phyloP scores from a whole-genome alignment of 2,329 filamentous ascomycete genomes.

The Furcasterigmium furcatum region DNA sequence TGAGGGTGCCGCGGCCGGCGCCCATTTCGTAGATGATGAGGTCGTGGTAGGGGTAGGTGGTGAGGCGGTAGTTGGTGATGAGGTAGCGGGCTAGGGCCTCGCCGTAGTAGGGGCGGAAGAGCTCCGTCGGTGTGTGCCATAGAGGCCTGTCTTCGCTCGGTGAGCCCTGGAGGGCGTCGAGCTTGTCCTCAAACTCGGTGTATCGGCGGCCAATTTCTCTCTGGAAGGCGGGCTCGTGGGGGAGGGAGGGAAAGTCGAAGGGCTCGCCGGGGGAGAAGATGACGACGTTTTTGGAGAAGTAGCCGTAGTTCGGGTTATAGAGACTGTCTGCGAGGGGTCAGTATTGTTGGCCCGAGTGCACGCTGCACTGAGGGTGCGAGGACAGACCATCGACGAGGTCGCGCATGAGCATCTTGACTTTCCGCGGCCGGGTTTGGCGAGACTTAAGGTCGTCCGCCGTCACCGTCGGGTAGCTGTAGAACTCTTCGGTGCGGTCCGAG shows the following conservation, averaged over 20 bases:
- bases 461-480: slow-evolving; percentile 77
- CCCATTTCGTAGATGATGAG: slow-evolving; percentile 99
- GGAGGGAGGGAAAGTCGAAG: slow-evolving; percentile 79
- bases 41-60: slow-evolving; percentile 92
- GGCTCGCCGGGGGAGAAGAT: slow-evolving; percentile 92
- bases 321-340: slow-evolving; percentile 66
- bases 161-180: slow-evolving; percentile 66
- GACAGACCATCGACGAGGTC: slow-evolving; percentile 90
- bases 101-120: slow-evolving; percentile 95
- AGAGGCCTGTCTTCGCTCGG: slow-evolving; percentile 79
- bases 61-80: slow-evolving; percentile 92
- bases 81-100: slow-evolving; percentile 96
- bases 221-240: slow-evolving; percentile 85
- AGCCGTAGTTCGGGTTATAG: slow-evolving; percentile 92
- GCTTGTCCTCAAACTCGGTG: slow-evolving; percentile 81
- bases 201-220: slow-evolving; percentile 74
- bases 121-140: slow-evolving; percentile 97
- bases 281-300: slow-evolving; percentile 93
- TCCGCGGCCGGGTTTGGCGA: slow-evolving; percentile 71
- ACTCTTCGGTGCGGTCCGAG: slow-evolving; percentile 75
- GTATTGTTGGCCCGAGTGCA: no score
- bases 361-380: no score
- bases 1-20: slow-evolving; percentile 92
- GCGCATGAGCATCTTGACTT: slow-evolving; percentile 94
- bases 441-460: slow-evolving; percentile 75